A percentile compares a stretch with the other conserved stretches of the same genome.
Evolutionary conservation across 2,329 filamentous ascomycete genomes (phyloP).

Genomic region (Lecanicillium sp.): DNA sequence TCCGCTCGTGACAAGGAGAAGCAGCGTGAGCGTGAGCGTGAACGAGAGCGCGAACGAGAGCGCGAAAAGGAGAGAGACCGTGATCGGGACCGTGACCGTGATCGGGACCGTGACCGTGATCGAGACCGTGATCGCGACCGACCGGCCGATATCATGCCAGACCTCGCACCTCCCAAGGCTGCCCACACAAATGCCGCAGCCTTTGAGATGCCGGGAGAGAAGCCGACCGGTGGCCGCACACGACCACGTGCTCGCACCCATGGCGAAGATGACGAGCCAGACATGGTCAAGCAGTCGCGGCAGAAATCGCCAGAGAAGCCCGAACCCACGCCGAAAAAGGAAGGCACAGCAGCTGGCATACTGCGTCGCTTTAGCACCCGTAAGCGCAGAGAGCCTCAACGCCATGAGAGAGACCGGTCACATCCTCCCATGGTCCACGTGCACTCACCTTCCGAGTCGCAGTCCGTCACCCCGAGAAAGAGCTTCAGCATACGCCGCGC

Average conservation of each 20-base stretch:
- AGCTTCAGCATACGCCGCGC: conserved; percentile 76
- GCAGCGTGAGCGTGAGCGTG: conserved; percentile 25
- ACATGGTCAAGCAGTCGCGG: conserved; percentile 36
- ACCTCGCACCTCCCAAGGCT: conserved; percentile 73
- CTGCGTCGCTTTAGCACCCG: conserved; percentile 88
- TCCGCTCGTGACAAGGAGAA: conserved; percentile 26
- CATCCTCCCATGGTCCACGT: conserved; percentile 70
- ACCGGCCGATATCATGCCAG: conserved; percentile 49
- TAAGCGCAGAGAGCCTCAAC: conserved; percentile 62
- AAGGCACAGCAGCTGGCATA: conserved; percentile 78
- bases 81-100: conserved; percentile 15
- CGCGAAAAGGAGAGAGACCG: conserved; percentile 18
- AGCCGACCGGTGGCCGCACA: conserved; percentile 74
- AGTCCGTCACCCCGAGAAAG: conserved; percentile 61
- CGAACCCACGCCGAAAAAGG: conserved; percentile 66
- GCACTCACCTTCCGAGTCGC: conserved; percentile 65
- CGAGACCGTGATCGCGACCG: neutral
- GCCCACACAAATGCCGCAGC: conserved; percentile 81
- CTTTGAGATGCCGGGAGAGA: conserved; percentile 87
- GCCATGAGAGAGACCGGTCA: conserved; percentile 56
- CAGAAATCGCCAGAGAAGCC: conserved; percentile 44
- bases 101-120: conserved; percentile 17
- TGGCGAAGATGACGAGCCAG: conserved; percentile 83
- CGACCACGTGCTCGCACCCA: conserved; percentile 86
- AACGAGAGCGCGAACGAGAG: conserved; percentile 13